phyloP scores from a whole-genome alignment of 2,329 filamentous ascomycete species.

The Penicillium oxalicum region DNA sequence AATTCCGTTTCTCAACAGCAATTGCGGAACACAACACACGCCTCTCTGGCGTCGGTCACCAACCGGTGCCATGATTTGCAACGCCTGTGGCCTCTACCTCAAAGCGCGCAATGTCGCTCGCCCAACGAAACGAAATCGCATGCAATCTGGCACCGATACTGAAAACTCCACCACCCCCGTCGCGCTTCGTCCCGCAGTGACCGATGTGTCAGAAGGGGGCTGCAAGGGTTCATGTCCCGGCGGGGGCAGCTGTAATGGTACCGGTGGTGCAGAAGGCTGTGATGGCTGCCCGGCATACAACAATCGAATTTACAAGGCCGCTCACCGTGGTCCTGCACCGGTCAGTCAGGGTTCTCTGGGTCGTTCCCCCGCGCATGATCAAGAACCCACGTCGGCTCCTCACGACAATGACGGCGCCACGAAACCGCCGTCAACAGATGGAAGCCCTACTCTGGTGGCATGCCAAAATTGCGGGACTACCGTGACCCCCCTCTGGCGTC shows the following conservation, averaged over 20 bases:
- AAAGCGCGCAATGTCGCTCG: constrained; percentile 89
- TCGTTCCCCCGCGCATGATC: constrained; percentile 27
- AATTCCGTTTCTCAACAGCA: constrained; percentile 50
- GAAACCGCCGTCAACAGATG: constrained; percentile 21
- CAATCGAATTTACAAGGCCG: constrained; percentile 85
- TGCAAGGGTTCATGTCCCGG: constrained; percentile 84
- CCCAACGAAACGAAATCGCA: constrained; percentile 80
- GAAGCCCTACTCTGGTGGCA: constrained; percentile 63
- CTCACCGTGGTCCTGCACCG: constrained; percentile 44
- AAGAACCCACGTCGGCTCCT: constrained; percentile 12
- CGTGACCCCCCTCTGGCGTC: constrained; percentile 90
- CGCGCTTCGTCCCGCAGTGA: constrained; percentile 28
- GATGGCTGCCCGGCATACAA: constrained; percentile 96
- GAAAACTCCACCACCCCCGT: constrained; percentile 22
- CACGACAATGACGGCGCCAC: constrained; percentile 21
- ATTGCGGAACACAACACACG: constrained; percentile 89
- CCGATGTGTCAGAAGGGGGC: constrained; percentile 18
- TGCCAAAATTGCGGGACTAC: constrained; percentile 97
- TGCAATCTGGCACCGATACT: constrained; percentile 37
- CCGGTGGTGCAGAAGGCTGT: constrained; percentile 89
- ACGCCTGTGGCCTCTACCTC: constrained; percentile 90
- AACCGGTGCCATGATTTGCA: constrained; percentile 90
- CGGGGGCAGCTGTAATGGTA: constrained; percentile 91
- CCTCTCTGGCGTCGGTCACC: constrained; percentile 92
- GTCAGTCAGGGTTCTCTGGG: constrained; percentile 28